Evolutionary conservation across 108 stramenopile species (phyloP).

Genomic region (Schizochytrium sp.): DNA sequence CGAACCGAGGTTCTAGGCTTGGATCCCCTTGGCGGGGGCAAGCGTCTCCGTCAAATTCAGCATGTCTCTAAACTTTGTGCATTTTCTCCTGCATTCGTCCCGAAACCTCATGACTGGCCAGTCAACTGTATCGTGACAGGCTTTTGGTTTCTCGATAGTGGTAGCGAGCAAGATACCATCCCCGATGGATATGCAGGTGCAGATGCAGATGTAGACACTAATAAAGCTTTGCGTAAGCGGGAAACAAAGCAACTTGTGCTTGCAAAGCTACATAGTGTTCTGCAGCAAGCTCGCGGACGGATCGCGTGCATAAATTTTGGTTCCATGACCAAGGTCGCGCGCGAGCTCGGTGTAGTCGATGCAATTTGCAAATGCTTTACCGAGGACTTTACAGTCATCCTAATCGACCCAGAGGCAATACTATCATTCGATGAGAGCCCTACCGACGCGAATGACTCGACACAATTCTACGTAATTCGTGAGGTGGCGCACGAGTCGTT

Average conservation of each 20-base stretch:
- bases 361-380: not conserved
- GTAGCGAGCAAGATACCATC: too few relatives aligned
- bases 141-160: not conserved
- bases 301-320: conserved; percentile 1
- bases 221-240: too few relatives aligned
- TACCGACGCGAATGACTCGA: too few relatives aligned
- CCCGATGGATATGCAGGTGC: too few relatives aligned
- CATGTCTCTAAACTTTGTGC: not conserved
- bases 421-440: too few relatives aligned
- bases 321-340: not conserved
- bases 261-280: not conserved
- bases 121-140: not conserved
- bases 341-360: not conserved
- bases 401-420: not conserved
- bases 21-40: not conserved
- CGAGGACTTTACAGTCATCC: not conserved
- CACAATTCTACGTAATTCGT: not conserved
- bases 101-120: not conserved
- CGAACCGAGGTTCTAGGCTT: not conserved
- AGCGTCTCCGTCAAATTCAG: not conserved
- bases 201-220: too few relatives aligned
- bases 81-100: not conserved
- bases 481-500: conserved; percentile 62
- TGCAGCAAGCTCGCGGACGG: not conserved
- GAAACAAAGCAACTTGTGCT: too few relatives aligned